These are phyloP conservation scores for Penicillium canariense DNA, from an alignment of 495 filamentous ascomycete species.

Conservation along the genomic window DNA sequence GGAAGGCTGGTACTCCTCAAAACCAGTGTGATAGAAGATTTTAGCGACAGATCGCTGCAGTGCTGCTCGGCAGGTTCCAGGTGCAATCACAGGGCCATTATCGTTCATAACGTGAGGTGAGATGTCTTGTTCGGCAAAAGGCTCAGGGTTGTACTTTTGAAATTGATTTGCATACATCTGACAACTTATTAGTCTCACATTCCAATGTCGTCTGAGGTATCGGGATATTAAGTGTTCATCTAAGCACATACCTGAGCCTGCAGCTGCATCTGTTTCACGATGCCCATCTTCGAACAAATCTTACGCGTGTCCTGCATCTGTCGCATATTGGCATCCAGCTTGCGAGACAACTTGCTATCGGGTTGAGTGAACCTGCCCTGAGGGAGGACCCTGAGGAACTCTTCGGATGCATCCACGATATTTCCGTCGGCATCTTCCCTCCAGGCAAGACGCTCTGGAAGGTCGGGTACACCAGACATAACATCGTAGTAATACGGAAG, in stretches of 20 bases:
- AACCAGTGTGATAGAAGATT: conserved; percentile 94
- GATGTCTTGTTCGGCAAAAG: conserved; percentile 82
- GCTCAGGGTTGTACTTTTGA: conserved; percentile 91
- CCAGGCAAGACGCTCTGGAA: conserved; percentile 75
- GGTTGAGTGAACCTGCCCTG: conserved; percentile 75
- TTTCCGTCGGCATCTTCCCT: conserved; percentile 82
- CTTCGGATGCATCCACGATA: conserved; percentile 79
- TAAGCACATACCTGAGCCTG: conserved; percentile 76
- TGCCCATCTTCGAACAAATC: conserved; percentile 89
- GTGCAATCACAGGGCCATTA: conserved; percentile 79
- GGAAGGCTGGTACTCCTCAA: conserved; percentile 95
- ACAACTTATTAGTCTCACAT: conserved; percentile 7
- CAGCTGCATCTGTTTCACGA: conserved; percentile 99
- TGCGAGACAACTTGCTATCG: conserved; percentile 69
- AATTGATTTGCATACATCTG: conserved; percentile 98
- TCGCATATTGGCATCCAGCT: conserved; percentile 83
- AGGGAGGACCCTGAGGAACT: conserved; percentile 72
- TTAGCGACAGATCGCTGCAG: conserved; percentile 89
- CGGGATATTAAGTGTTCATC: background rate
- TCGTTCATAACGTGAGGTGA: conserved; percentile 83
- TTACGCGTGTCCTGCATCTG: conserved; percentile 98
- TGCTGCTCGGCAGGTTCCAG: conserved; percentile 73
- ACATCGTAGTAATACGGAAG: conserved; percentile 94
- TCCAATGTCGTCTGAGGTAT: background rate
- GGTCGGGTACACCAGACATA: conserved; percentile 79